A percentile compares a stretch with the other conserved stretches of the same genome.
Evolutionary conservation across 176 grass and related monocot species (phyloP).

Genomic region (Bothriochloa decipiens): DNA sequence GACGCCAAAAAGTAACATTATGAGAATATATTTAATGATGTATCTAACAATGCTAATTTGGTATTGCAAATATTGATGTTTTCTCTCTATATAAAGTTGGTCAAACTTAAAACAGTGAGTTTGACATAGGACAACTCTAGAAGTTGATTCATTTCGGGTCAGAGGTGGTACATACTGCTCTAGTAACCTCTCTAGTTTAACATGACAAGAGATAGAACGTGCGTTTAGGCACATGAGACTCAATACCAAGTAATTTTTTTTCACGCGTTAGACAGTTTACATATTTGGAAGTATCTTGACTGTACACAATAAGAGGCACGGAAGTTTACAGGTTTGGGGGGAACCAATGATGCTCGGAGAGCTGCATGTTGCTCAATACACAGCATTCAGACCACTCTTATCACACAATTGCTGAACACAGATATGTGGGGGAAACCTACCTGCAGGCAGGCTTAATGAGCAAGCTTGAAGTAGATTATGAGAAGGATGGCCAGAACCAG

Average conservation of each 20-base stretch:
- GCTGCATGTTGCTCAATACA: slow-evolving; percentile 26
- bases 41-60: not conserved
- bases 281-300: slow-evolving; percentile 7
- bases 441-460: slow-evolving; percentile 41
- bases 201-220: slow-evolving; percentile 2
- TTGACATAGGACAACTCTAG: not conserved
- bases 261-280: slow-evolving; percentile 24
- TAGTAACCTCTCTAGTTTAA: not conserved
- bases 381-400: slow-evolving; percentile 31
- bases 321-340: slow-evolving; percentile 1
- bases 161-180: not conserved
- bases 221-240: not conserved
- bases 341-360: slow-evolving; percentile 32
- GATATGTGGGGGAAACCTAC: not conserved
- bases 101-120: not conserved
- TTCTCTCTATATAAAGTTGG: not conserved
- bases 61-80: not conserved
- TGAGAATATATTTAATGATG: not conserved
- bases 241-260: not conserved
- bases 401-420: slow-evolving; percentile 51
- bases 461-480: slow-evolving; percentile 85
- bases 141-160: not conserved
- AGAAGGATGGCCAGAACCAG: slow-evolving; percentile 81
- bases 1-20: not conserved
- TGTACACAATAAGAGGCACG: slow-evolving; percentile 39